Evolutionary conservation across 2,329 filamentous ascomycete species (phyloP).

Genomic region (Thielaviopsis punctulata): DNA sequence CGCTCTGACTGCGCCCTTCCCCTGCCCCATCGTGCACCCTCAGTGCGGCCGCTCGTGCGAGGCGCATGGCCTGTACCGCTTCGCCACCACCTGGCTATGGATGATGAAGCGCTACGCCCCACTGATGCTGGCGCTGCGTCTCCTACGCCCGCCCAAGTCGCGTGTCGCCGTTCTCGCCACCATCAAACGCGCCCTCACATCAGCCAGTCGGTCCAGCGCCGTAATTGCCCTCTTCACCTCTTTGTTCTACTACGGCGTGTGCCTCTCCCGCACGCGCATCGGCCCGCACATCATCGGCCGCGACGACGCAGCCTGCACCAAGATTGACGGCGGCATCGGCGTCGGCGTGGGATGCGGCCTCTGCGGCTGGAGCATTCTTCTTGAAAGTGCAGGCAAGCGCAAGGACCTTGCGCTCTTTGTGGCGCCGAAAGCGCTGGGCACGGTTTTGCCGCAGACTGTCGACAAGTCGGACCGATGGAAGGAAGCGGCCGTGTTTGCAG

Average conservation of each 20-base stretch:
- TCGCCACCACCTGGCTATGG: constrained; percentile 53
- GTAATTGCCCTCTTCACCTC: constrained; percentile 65
- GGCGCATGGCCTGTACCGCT: constrained; percentile 50
- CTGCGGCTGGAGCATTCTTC: constrained; percentile 67
- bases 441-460: constrained; percentile 44
- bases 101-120: constrained; percentile 63
- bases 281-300: constrained; percentile 50
- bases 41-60: constrained; percentile 52
- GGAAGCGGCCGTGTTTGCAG: constrained; percentile 48
- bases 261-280: constrained; percentile 54
- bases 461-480: constrained; percentile 45
- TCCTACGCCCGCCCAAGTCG: constrained; percentile 25
- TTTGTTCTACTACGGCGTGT: constrained; percentile 74
- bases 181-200: constrained; percentile 34
- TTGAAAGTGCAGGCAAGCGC: constrained; percentile 47
- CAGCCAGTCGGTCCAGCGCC: constrained; percentile 52
- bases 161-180: constrained; percentile 31
- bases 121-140: constrained; percentile 44
- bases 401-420: constrained; percentile 71
- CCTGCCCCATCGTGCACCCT: constrained; percentile 75
- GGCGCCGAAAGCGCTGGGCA: constrained; percentile 58
- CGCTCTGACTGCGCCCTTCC: constrained; percentile 49
- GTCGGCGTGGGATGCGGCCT: constrained; percentile 54
- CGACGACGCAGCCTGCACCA: constrained; percentile 26
- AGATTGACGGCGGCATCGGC: constrained; percentile 46